Evolutionary conservation across 2,329 filamentous ascomycete species (phyloP), one percentile per base, ranked within the genome.

Genomic region (Colletotrichum aenigma): DNA sequence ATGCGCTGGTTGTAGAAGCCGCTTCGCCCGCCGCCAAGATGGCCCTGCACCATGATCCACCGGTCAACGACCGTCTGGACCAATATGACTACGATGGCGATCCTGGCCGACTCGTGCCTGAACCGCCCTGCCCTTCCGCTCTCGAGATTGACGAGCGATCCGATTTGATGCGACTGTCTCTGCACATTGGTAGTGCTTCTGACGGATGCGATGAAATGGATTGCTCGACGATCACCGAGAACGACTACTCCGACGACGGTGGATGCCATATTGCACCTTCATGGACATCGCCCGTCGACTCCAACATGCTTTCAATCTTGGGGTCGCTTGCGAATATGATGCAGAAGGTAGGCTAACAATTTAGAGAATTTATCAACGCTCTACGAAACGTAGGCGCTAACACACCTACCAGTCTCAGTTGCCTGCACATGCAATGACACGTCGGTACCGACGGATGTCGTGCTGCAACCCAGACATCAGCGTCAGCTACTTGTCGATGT

Each of bases 1-100:
- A 76, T 76, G 70, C 64, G 58, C 74, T 76, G 65, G 74, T 76
- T 76, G 70, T 69, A 74, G 70, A 58, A 48, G 26, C 34, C 15
- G 48, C 32, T 36, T 21, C 26, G 18, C n/a, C 43, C 58, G 18
- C 58, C 52, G 65, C 74, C 74, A 69, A 52, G 18, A 76, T 76
- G 70, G 70, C 70, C 24, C 6, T n/a, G 30, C 18, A 52, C 6
- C 16, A 13, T 24, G 58, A 73, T 65, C 43, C 70, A 26, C 58
- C 64, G 58, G 70, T 74, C 70, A n/a, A 32, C 8, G 64, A 73
- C 65, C 58, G 48, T 32, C 61, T 71, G 74, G 43, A 69, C 70
- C 61, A 34, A 6, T 30, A 65, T 30, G 56, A 76, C 21, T 69
- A 48, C 48, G 74, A 76, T 4, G 64, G 65, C 58, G 74, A 58